Conservation (phyloP, 805 yeast species). For the Pichia eremophila region DNA sequence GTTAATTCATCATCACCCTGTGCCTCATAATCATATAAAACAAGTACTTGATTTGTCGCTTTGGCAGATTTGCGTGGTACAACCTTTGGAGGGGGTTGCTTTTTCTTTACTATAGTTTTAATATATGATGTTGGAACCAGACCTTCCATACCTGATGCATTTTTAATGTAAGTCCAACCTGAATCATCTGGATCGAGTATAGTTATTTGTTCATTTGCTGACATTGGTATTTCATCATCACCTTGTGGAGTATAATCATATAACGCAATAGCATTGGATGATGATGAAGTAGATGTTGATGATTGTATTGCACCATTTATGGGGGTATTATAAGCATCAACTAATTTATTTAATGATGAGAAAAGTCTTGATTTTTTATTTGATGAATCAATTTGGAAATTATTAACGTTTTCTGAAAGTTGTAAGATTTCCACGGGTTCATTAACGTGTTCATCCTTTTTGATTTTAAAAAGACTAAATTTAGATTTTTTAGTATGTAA, state of each 20-base stretch:
- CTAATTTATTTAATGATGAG: conserved; percentile 12
- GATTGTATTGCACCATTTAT: background rate
- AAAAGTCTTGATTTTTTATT: conserved; percentile 20
- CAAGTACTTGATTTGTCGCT: conserved; percentile 53
- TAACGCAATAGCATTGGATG: conserved; percentile 34
- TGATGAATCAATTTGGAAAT: conserved; percentile 13
- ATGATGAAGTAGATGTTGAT: background rate
- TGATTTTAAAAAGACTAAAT: conserved; percentile 27
- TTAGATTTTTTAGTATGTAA: conserved; percentile 53
- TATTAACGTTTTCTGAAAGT: conserved; percentile 22
- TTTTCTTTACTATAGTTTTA: conserved; percentile 30
- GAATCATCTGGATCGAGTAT: conserved; percentile 65
- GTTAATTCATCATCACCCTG: conserved; percentile 74
- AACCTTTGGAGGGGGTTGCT: conserved; percentile 61
- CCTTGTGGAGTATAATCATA: conserved; percentile 63
- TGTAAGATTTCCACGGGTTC: conserved; percentile 19
- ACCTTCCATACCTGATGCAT: conserved; percentile 44
- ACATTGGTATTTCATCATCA: conserved; percentile 60
- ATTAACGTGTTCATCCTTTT: conserved; percentile 13
- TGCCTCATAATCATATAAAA: conserved; percentile 67
- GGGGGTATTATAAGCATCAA: conserved; percentile 10
- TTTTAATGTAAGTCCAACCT: conserved; percentile 78
- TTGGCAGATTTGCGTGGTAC: conserved; percentile 64
- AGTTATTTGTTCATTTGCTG: conserved; percentile 50
- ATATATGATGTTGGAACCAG: conserved; percentile 81